phyloP scores from a whole-genome alignment of 371 early-diverging fungal genomes.

The Syncephalastrum monosporum region DNA sequence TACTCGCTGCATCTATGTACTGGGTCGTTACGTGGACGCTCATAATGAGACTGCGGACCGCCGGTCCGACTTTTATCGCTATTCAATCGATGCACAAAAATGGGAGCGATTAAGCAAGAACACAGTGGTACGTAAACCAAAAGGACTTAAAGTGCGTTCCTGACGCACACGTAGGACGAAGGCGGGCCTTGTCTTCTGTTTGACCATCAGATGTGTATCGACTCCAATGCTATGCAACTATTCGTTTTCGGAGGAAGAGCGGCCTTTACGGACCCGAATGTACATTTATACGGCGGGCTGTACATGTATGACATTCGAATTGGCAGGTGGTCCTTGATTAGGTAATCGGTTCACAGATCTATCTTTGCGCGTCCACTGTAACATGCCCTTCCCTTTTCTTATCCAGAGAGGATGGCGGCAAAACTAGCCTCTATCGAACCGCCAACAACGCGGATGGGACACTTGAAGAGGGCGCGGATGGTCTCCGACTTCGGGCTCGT shows the following conservation, averaged over 20 bases:
- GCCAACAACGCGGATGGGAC: neutral
- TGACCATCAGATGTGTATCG: slow-evolving; percentile 95
- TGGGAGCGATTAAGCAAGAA: slow-evolving; percentile 80
- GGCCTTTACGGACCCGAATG: slow-evolving; percentile 57
- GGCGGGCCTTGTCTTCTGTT: slow-evolving; percentile 89
- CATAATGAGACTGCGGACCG: slow-evolving; percentile 58
- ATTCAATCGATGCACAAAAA: slow-evolving; percentile 60
- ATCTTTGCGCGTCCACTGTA: neutral
- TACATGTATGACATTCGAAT: slow-evolving; percentile 72
- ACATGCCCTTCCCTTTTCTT: neutral
- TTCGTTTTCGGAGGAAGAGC: slow-evolving; percentile 93
- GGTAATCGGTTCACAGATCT: slow-evolving; percentile 38
- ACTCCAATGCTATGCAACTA: slow-evolving; percentile 62
- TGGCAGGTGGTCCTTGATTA: slow-evolving; percentile 67
- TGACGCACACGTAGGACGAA: slow-evolving; percentile 32
- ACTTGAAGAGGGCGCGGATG: slow-evolving; percentile 1
- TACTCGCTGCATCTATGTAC: slow-evolving; percentile 70
- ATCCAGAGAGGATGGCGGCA: slow-evolving; percentile 18
- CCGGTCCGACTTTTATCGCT: slow-evolving; percentile 84
- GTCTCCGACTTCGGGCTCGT: slow-evolving; percentile 65
- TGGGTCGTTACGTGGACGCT: slow-evolving; percentile 88
- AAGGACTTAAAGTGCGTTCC: neutral
- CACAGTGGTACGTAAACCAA: slow-evolving; percentile 56
- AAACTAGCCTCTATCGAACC: neutral
- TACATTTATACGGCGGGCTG: slow-evolving; percentile 78